Evolutionary conservation across 805 yeast species (phyloP).

Genomic region (Myxozyma kluyveri): DNA sequence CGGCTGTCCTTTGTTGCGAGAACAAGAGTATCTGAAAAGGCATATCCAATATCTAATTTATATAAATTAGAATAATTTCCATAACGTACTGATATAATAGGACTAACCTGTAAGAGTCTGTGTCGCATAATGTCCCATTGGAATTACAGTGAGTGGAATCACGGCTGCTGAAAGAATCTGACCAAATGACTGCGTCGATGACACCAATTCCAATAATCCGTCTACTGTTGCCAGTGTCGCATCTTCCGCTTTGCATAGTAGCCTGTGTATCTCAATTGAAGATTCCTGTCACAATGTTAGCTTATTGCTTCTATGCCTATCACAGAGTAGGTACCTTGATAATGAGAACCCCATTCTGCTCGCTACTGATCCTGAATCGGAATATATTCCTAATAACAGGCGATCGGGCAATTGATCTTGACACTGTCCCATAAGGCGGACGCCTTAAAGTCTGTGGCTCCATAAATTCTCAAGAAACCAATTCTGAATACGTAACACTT

Average conservation of each 20-base stretch:
- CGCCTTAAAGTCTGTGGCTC: no score
- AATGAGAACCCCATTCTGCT: slow-evolving; percentile 1
- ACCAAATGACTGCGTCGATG: slow-evolving; percentile 6
- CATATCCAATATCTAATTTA: no score
- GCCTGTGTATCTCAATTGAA: slow-evolving; percentile 18
- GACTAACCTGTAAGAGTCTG: no score
- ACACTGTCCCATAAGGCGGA: no score
- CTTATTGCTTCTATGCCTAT: no score
- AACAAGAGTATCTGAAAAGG: slow-evolving; percentile 14
- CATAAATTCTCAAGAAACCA: no score
- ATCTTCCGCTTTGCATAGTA: neutral
- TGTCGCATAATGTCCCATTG: neutral
- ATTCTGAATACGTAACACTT: no score
- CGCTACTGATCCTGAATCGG: neutral
- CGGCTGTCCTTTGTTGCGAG: slow-evolving; percentile 14
- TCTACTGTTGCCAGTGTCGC: neutral
- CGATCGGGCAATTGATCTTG: no score
- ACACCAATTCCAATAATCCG: slow-evolving; percentile 4
- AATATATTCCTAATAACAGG: slow-evolving; percentile 5
- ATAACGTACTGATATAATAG: no score
- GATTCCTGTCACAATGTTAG: no score
- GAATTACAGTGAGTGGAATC: slow-evolving; percentile 9
- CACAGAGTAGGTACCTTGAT: no score
- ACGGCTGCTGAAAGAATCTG: slow-evolving; percentile 9
- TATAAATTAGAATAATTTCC: no score